A percentile compares a stretch with the other conserved stretches of the same genome.
Conservation (phyloP, 208 protist genomes). For the Trichomonas gallinae region DNA sequence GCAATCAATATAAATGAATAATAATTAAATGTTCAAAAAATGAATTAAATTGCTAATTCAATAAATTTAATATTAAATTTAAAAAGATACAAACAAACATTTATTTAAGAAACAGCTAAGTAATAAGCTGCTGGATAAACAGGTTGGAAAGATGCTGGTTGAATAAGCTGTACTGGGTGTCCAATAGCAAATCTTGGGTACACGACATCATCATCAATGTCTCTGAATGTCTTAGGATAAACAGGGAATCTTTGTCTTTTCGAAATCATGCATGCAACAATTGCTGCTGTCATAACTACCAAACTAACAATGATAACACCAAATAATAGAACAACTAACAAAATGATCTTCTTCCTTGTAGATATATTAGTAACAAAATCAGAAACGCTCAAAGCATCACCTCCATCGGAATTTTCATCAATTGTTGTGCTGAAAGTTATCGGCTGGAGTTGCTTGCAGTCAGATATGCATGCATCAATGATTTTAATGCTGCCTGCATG, state of each 20-base stretch:
- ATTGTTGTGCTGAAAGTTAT: background rate
- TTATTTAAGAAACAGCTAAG: background rate
- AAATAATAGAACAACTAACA: background rate
- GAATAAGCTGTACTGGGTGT: background rate
- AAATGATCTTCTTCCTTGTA: background rate
- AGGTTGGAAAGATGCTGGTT: background rate
- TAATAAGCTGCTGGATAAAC: background rate
- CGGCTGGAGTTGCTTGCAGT: background rate
- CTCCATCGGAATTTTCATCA: background rate
- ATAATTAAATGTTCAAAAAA: too few relatives aligned
- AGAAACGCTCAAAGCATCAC: background rate
- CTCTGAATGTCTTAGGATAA: background rate
- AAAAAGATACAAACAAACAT: background rate
- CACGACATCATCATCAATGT: background rate
- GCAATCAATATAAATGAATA: too few relatives aligned
- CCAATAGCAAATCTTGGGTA: background rate
- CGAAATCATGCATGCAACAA: background rate
- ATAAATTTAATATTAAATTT: too few relatives aligned
- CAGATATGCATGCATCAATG: background rate
- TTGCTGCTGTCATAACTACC: background rate
- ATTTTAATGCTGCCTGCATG: background rate
- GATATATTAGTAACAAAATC: background rate
- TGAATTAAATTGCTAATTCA: too few relatives aligned
- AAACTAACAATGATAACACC: background rate
- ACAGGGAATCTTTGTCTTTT: background rate